Base-by-base conservation (phyloP, 192 early-diverging fungal species). In the Linnemannia exigua region DNA sequence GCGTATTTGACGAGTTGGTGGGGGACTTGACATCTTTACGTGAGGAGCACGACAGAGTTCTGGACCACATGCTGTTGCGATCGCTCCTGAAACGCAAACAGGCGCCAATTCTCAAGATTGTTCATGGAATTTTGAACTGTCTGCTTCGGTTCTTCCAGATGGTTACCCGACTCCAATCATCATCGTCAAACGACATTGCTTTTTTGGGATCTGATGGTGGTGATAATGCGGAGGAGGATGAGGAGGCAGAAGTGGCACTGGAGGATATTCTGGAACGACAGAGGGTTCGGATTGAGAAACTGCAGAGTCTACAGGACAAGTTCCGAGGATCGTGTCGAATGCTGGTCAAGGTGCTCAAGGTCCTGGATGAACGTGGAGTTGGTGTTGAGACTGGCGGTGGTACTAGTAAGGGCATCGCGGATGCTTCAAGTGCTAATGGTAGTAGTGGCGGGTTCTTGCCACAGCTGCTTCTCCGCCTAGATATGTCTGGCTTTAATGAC, bases 71-170 rank as follows among this genome's bases (percentile, higher is more conserved):
- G 76, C 51, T 91, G 14, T 71, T 80, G 33, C 88, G 88, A 67
- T 91, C 90, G 17, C 73, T 92, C 11, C 61, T 91, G 28, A 89
- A 90, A 70, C 71, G 75, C 33, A 88, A 86, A 36, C 91, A 92
- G 70, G 80, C 82, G 5, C 80, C 84, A 1, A 80, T 91, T 14
- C 54, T 88, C 25, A 83, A 87, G 36, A 61, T 90, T 33, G 63
- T 91, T 12, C 76, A 88, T 75, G 74, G 76, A 25, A 84, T 90
- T 19, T 63, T 90, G 16, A 75, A 74, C 9, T 82, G 74, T 22
- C 76, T 90, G 1, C 68, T 91, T 7, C 67, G 58, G 37, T 54
- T 78, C 7, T 77, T 52, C 41, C 77, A 84, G 67, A 63, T 48
- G 70, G 71, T 79, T 3, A 58, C 70, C 17, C 1, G 72, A 17